A percentile compares a stretch with the other conserved stretches of the same genome.
Evolutionary conservation across 768 basidiomycete species (phyloP).

Genomic region (Leccinum fibrillosum): DNA sequence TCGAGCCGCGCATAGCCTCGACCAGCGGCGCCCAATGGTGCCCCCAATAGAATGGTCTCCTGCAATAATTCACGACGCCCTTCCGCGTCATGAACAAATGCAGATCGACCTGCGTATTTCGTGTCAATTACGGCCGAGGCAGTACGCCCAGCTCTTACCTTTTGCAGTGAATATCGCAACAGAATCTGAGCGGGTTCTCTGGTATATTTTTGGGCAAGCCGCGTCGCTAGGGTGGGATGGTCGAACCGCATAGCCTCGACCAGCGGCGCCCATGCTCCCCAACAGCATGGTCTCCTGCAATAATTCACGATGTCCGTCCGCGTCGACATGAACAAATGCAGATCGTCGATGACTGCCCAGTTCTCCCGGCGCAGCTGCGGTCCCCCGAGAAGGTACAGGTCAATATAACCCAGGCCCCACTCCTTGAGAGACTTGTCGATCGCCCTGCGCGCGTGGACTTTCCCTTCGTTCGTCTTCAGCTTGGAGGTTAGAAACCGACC

Average conservation of each 20-base stretch:
- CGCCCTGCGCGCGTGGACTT: constrained; percentile 46
- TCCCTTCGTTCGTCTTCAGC: constrained; percentile 48
- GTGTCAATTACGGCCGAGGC: neutral
- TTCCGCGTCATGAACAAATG: no score
- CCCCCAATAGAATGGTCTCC: no score
- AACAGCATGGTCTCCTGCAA: constrained; percentile 55
- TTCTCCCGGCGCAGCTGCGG: constrained; percentile 5
- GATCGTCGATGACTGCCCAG: constrained; percentile 35
- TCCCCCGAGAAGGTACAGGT: constrained; percentile 3
- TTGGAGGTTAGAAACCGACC: constrained; percentile 35
- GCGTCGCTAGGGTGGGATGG: constrained; percentile 45
- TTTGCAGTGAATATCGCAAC: constrained; percentile 60
- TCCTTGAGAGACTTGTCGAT: constrained; percentile 52
- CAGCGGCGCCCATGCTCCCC: constrained; percentile 45
- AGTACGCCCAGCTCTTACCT: constrained; percentile 39
- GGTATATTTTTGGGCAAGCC: constrained; percentile 49
- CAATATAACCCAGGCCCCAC: constrained; percentile 25
- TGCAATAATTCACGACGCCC: no score
- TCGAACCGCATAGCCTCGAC: constrained; percentile 55
- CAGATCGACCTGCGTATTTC: no score
- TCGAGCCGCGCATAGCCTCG: constrained; percentile 54
- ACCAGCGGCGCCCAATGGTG: neutral
- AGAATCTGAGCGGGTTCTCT: constrained; percentile 60
- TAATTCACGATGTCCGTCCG: constrained; percentile 55
- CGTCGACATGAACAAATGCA: constrained; percentile 66